Evolutionary conservation across 805 yeast species (phyloP).

Genomic region (Kuraishia capsulata): DNA sequence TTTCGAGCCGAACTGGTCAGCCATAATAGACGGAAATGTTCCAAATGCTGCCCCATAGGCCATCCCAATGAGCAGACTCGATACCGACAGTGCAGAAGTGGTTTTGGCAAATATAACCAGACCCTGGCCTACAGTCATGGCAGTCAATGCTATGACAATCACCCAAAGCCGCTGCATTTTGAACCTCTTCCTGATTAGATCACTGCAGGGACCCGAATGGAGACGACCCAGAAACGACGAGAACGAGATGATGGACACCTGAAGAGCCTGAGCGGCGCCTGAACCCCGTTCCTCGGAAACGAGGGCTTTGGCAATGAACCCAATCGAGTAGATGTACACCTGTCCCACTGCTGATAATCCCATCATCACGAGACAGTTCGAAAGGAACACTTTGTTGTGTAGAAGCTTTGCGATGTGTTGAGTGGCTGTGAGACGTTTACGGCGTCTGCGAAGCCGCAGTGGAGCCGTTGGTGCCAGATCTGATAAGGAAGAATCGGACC

Average conservation of each 20-base stretch:
- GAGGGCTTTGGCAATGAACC: constrained; percentile 54
- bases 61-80: constrained; percentile 51
- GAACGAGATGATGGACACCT: constrained; percentile 58
- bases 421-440: constrained; percentile 8
- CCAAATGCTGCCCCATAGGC: constrained; percentile 70
- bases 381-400: constrained; percentile 29
- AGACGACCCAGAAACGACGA: constrained; percentile 61
- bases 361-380: constrained; percentile 47
- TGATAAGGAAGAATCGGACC: not conserved
- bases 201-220: constrained; percentile 58
- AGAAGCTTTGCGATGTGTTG: constrained; percentile 17
- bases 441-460: too few species aligned
- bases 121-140: constrained; percentile 28
- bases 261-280: constrained; percentile 53
- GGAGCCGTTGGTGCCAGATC: not conserved
- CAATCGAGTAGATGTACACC: constrained; percentile 64
- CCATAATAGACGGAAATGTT: constrained; percentile 65
- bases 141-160: constrained; percentile 29
- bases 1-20: constrained; percentile 61
- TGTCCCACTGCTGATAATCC: constrained; percentile 59
- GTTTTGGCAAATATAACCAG: constrained; percentile 27
- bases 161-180: constrained; percentile 62
- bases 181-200: constrained; percentile 39
- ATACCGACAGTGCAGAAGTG: constrained; percentile 30
- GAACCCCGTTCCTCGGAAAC: constrained; percentile 24